phyloP scores from a whole-genome alignment of 805 yeast genomes.

The Candida krabiensis region DNA sequence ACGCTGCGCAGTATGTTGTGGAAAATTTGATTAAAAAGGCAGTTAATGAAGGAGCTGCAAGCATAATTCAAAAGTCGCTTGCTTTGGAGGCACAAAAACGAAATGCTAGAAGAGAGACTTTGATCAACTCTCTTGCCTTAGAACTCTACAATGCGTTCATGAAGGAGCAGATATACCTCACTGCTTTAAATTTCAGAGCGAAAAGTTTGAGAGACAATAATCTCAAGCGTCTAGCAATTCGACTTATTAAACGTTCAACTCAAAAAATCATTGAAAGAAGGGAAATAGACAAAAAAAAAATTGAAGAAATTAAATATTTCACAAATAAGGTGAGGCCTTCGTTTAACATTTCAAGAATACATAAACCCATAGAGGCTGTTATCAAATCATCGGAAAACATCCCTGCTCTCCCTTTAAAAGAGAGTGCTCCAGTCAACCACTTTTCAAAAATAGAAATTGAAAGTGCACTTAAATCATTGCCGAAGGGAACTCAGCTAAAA shows the following conservation, averaged over 20 bases:
- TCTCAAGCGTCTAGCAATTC: constrained; percentile 34
- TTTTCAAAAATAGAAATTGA: background rate
- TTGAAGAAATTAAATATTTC: constrained; percentile 37
- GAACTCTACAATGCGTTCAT: constrained; percentile 63
- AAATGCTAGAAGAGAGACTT: constrained; percentile 19
- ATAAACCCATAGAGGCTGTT: background rate
- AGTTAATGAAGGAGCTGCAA: constrained; percentile 29
- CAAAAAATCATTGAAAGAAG: constrained; percentile 19
- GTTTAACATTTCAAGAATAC: constrained; percentile 17
- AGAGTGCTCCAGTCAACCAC: constrained; percentile 11
- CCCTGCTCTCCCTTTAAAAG: constrained; percentile 10
- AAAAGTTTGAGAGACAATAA: constrained; percentile 33
- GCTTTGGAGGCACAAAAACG: constrained; percentile 3
- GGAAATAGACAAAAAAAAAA: constrained; percentile 36
- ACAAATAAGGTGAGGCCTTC: constrained; percentile 27
- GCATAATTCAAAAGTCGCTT: constrained; percentile 6
- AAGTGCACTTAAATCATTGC: background rate
- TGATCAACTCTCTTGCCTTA: constrained; percentile 41
- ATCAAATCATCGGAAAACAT: background rate
- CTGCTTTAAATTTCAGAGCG: constrained; percentile 46
- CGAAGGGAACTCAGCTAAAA: constrained; percentile 28
- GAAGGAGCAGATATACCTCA: constrained; percentile 51
- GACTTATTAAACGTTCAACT: constrained; percentile 33
- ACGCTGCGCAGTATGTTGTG: constrained; percentile 31
- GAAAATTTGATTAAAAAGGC: constrained; percentile 24